Base-by-base conservation (phyloP, 306 rosid species). In the Malus sylvestris region DNA sequence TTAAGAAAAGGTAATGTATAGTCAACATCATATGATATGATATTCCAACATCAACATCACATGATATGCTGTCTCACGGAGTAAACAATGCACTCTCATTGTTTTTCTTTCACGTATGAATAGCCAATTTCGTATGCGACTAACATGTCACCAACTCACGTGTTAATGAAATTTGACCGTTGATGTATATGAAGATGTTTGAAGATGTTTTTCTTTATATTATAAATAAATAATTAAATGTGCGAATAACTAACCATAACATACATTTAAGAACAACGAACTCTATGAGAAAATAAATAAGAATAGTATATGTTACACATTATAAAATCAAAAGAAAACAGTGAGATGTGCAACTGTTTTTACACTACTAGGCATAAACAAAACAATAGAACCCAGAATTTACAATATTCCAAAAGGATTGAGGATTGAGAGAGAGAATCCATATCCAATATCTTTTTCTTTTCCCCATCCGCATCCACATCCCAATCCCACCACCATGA, bases 401-500 rank as follows among this genome's bases (percentile, higher is more conserved):
- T 19, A 72, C 49, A 55, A 44, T 30, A 55, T 66, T 58, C 69
- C 55, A 61, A 29, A 70, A 14, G 12, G 71, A 72, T 29, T 19
- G 51, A 38, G 42, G 42, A 35, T 35, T 5, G 42, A 6, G 9
- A 35, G 55, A 15, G 44, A 74, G 65, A 67, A 23, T 71, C 59
- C 77, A 40, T 16, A 35, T 67, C 76, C 68, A 15, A 79, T 29
- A 20, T 23, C 49, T 22, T 71, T 18, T 18, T 72, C 62, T 20
- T 23, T 30, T 35, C 5, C 22, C n/a, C 62, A 15, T 73, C 38
- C 27, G 10, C 42, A 14, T 67, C 44, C 52, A 19, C 59, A 53
- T 55, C 22, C 42, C 63, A 67, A 45, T 46, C 68, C 66, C 74
- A 60, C 76, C 70, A 73, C 66, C 35, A 38, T 3, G 30, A 74